Evolutionary conservation across 345 rosid genomes (phyloP).

Genomic region (Ricinus communis): DNA sequence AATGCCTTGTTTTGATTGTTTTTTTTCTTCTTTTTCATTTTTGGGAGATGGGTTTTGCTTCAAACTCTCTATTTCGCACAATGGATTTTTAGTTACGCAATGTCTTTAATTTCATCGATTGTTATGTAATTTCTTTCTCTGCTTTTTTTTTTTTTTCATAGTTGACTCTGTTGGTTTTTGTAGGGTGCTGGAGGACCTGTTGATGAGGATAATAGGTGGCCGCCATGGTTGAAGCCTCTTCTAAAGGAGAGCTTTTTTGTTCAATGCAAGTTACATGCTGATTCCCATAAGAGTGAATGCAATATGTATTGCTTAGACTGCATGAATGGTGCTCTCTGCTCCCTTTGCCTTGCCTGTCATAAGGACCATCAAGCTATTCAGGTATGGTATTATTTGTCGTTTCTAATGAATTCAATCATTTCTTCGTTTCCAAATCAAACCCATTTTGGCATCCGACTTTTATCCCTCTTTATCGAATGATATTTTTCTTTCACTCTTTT

Average conservation of each 20-base stretch:
- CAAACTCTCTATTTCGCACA: background rate
- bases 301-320: constrained; percentile 68
- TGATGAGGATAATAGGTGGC: constrained; percentile 50
- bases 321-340: constrained; percentile 55
- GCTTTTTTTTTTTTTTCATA: background rate
- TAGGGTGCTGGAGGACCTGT: constrained; percentile 63
- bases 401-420: background rate
- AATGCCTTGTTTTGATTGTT: background rate
- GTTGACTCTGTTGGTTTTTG: background rate
- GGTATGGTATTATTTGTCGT: constrained; percentile 32
- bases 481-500: too few species aligned
- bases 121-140: too few species aligned
- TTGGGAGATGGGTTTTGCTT: background rate
- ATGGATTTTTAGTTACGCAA: too few species aligned
- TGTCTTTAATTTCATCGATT: too few species aligned
- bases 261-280: constrained; percentile 55
- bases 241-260: constrained; percentile 51
- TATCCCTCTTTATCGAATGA: too few species aligned
- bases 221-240: constrained; percentile 60
- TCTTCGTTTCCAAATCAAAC: background rate
- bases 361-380: constrained; percentile 56
- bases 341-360: constrained; percentile 52
- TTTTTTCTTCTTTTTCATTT: too few species aligned
- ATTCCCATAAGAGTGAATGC: constrained; percentile 66
- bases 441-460: too few species aligned